Base-by-base conservation (phyloP, 805 yeast genomes). In the Suhomyces vadensis region DNA sequence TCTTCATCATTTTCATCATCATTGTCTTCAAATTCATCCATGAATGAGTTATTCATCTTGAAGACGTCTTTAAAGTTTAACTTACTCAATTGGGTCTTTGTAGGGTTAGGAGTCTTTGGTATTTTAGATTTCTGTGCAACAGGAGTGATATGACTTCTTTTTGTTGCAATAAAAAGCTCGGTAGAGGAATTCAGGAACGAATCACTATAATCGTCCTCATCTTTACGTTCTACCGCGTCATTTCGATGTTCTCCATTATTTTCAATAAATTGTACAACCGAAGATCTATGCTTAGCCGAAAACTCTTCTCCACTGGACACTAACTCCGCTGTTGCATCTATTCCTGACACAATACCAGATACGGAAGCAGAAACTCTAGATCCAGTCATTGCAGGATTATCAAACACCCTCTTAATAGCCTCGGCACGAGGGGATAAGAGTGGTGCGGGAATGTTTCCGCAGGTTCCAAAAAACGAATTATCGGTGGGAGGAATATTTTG, bases 41-140 rank as follows among this genome's bases (percentile, higher is more conserved):
- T 17, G 24, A 11, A 19, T 5, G 37, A 33, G 7, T 19, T 22
- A 8, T 38, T 29, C 11, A 31, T 36, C 17, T 38, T 50, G 33
- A 75, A 60, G 5, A 65, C 67, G 25, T 60, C 57, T 24, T 53
- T 60, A 45, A 74, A 65, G 22, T 63, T 58, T 16, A 65, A 57
- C 2, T 57, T 60, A 3, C 58, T 50, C 24, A 70, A 44, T 8
- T 51, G 40, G 10, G 35, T 31, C 39, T 9, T n/a, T 39, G 44
- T 36, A 7, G 71, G 69, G 40, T 55, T 58, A 10, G 71, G 79
- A 13, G 79, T 76, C 29, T 64, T 70, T 2, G 80, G 76, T 43
- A 67, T 68, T 31, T 31, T 47, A 21, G 37, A 37, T 20, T 27
- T 38, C 22, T 24, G 29, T 25, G 21, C 17, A 13, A 9, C 26